phyloP scores from a whole-genome alignment of 208 protist genomes.

The Phytomonas sp. region DNA sequence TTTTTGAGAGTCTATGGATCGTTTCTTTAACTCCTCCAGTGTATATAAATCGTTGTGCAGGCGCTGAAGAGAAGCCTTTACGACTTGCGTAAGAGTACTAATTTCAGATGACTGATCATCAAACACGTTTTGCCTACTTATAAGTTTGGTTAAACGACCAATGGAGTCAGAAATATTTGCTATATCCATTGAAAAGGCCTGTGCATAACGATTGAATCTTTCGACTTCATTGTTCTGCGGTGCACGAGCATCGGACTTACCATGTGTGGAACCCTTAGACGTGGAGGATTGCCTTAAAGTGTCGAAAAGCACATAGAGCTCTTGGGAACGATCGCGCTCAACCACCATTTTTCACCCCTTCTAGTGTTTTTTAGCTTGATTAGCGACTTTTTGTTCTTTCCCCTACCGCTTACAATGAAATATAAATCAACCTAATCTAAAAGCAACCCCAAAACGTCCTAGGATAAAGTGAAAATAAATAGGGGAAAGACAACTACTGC shows the following conservation, averaged over 20 bases:
- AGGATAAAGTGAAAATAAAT: not conserved
- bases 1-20: constrained; percentile 37
- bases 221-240: constrained; percentile 68
- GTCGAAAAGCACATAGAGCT: constrained; percentile 35
- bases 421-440: not conserved
- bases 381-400: not conserved
- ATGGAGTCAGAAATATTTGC: constrained; percentile 72
- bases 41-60: constrained; percentile 73
- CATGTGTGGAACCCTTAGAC: not conserved
- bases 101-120: constrained; percentile 82
- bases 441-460: not conserved
- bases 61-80: constrained; percentile 68
- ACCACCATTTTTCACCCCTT: constrained; percentile 20
- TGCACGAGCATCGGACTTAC: not conserved
- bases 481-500: not conserved
- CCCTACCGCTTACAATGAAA: not conserved
- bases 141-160: constrained; percentile 73
- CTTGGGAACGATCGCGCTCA: constrained; percentile 33
- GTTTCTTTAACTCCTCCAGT: constrained; percentile 69
- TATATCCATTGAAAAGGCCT: constrained; percentile 74
- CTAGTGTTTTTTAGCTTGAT: not conserved
- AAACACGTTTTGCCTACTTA: constrained; percentile 77
- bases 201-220: constrained; percentile 74
- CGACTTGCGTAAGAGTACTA: constrained; percentile 61
- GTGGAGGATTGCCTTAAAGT: constrained; percentile 7